Conservation (phyloP, 2,329 filamentous ascomycete species). For the Alternaria panax region DNA sequence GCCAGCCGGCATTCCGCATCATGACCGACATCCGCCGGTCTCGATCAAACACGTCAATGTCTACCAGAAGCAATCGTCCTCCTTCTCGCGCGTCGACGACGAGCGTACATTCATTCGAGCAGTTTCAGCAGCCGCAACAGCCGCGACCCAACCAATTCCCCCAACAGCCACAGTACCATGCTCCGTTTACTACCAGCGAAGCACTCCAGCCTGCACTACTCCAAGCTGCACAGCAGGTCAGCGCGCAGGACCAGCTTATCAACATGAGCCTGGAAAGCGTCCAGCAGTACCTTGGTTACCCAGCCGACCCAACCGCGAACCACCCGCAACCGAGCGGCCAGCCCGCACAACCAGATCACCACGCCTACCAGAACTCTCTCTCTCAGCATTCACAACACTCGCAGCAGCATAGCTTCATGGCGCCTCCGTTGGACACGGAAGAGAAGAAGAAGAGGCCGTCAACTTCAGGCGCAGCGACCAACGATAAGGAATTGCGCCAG, state of each 20-base stretch:
- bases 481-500: constrained; percentile 81
- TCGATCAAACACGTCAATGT: constrained; percentile 56
- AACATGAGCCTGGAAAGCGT: constrained; percentile 43
- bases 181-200: constrained; percentile 36
- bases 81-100: constrained; percentile 59
- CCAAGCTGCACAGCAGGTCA: constrained; percentile 47
- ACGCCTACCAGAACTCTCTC: constrained; percentile 39
- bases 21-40: constrained; percentile 54
- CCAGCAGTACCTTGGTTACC: constrained; percentile 44
- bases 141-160: constrained; percentile 22
- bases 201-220: constrained; percentile 44
- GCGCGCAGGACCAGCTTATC: constrained; percentile 44
- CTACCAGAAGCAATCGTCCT: constrained; percentile 54
- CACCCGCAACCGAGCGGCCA: constrained; percentile 26
- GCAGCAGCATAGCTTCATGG: constrained; percentile 36
- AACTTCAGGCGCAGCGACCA: constrained; percentile 76
- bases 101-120: constrained; percentile 54
- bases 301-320: constrained; percentile 29
- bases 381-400: constrained; percentile 32
- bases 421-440: constrained; percentile 45
- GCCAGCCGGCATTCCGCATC: constrained; percentile 27
- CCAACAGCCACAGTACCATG: constrained; percentile 38
- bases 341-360: constrained; percentile 37
- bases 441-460: constrained; percentile 63
- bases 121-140: constrained; percentile 37